A percentile compares a stretch with the other conserved stretches of the same genome.
Conservation (phyloP, 176 grass and related monocot species). For the Hordeum vulgare region MorexV3_pseudomolecules_assembly NC_058521.1:11610368-11610867, state of each 20-base stretch:
- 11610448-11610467: background rate
- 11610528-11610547: background rate
- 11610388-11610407: background rate
- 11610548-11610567: background rate
- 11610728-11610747: too few species aligned
- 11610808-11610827: too few species aligned
- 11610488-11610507: background rate
- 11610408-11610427: background rate
- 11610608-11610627: background rate
- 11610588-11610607: background rate
- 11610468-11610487: background rate
- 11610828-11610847: background rate
- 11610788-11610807: too few species aligned
- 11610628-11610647: background rate
- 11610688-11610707: background rate
- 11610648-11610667: too few species aligned
- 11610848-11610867: background rate
- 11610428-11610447: background rate
- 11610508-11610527: background rate
- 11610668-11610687: background rate
- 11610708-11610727: background rate
- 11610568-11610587: background rate
- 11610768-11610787: too few species aligned
- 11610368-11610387: background rate
- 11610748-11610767: too few species aligned